phyloP scores from a whole-genome alignment of 176 grass and related monocot genomes.

The Musa troglodytarum region DNA sequence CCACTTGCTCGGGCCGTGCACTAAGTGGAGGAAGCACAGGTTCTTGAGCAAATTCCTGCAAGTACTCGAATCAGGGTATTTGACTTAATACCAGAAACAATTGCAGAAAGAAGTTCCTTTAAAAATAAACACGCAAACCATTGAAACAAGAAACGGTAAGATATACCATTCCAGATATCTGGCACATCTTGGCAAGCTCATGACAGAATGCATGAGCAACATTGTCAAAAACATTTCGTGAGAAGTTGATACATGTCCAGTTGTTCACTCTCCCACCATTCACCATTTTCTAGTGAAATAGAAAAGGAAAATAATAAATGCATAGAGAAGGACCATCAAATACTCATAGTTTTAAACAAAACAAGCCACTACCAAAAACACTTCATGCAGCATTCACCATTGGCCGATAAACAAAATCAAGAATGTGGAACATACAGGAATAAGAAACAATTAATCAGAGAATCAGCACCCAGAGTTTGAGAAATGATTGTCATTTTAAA shows the following conservation, averaged over 20 bases:
- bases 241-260: constrained; percentile 63
- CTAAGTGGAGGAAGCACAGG: constrained; percentile 54
- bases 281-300: constrained; percentile 44
- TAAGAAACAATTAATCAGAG: no score
- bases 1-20: constrained; percentile 66
- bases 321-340: neutral
- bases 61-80: neutral
- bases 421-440: no score
- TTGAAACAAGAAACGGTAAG: neutral
- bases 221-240: constrained; percentile 25
- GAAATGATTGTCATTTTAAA: no score
- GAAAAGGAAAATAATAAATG: no score
- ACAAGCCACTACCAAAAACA: neutral
- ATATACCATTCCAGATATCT: constrained; percentile 47
- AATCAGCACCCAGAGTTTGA: no score
- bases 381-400: no score
- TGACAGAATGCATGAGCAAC: constrained; percentile 28
- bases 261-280: constrained; percentile 41
- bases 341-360: neutral
- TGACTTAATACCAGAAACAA: neutral
- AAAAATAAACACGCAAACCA: neutral
- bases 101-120: neutral
- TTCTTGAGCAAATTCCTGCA: constrained; percentile 58
- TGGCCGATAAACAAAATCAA: no score
- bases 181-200: constrained; percentile 41